Conservation (phyloP, 441 rosid genomes). For the Omphalea diandra region DNA sequence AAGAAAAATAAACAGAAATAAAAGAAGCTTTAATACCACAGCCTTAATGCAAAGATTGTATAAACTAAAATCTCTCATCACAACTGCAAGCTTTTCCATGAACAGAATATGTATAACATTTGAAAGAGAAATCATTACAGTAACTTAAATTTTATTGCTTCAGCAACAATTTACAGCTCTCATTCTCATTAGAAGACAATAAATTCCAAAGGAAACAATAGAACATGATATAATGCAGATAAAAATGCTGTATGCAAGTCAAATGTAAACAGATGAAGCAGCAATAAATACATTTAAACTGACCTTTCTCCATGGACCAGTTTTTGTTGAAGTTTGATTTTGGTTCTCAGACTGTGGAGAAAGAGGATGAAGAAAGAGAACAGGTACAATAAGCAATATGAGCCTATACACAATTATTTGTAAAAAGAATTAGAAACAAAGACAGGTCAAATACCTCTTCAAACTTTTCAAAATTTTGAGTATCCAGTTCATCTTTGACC, state of each 20-base stretch:
- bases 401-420: not conserved
- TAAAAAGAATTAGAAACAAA: not conserved
- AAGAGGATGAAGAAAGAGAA: too few species aligned
- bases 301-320: constrained; percentile 99
- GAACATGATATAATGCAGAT: not conserved
- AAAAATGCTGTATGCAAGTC: not conserved
- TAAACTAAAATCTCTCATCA: not conserved
- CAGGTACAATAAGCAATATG: not conserved
- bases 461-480: constrained; percentile 92
- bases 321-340: constrained; percentile 49
- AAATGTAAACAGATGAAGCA: not conserved
- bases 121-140: not conserved
- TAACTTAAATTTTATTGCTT: not conserved
- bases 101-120: not conserved
- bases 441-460: constrained; percentile 65
- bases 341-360: constrained; percentile 61
- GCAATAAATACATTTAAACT: constrained; percentile 13
- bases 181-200: not conserved
- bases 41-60: too few species aligned
- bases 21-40: not conserved
- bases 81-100: not conserved
- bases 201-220: not conserved
- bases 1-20: not conserved
- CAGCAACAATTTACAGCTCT: not conserved
- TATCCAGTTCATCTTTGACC: constrained; percentile 92